These are phyloP conservation scores for Pisolithus tinctorius DNA, from an alignment of 768 basidiomycete genomes.

Conservation along the genomic window DNA sequence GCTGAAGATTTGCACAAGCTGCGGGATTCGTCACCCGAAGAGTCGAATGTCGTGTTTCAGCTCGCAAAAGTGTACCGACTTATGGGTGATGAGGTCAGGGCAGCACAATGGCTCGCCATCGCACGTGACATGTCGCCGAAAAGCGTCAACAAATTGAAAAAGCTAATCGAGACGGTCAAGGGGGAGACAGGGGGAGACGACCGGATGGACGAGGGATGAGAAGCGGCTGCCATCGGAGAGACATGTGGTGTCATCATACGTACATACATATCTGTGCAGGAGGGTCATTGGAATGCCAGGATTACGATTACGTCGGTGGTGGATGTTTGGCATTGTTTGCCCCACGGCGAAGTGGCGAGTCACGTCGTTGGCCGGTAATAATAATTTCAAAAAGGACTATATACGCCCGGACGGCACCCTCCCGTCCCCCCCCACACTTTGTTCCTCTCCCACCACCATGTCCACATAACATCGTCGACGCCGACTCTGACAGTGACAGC, in stretches of 20 bases:
- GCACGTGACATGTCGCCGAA: conserved; percentile 95
- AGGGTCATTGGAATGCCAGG: too few species aligned
- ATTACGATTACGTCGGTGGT: neutral
- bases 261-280: neutral
- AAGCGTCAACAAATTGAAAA: conserved; percentile 76
- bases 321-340: conserved; percentile 11
- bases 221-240: neutral
- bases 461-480: conserved; percentile 30
- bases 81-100: conserved; percentile 69
- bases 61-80: conserved; percentile 88
- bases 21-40: conserved; percentile 80
- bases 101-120: conserved; percentile 78
- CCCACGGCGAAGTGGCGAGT: conserved; percentile 15
- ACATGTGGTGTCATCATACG: neutral
- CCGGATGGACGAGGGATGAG: conserved; percentile 72
- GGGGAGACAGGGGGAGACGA: conserved; percentile 54
- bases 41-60: conserved; percentile 95
- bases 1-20: conserved; percentile 76
- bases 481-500: conserved; percentile 2
- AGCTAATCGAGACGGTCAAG: conserved; percentile 62
- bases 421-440: conserved; percentile 15
- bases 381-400: conserved; percentile 33
- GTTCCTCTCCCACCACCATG: conserved; percentile 29
- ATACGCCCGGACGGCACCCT: conserved; percentile 26
- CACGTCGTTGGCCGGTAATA: conserved; percentile 17